These are phyloP conservation scores for Globisporangium cystogenes DNA, from an alignment of 352 stramenopile genomes.

Conservation along the genomic window DNA sequence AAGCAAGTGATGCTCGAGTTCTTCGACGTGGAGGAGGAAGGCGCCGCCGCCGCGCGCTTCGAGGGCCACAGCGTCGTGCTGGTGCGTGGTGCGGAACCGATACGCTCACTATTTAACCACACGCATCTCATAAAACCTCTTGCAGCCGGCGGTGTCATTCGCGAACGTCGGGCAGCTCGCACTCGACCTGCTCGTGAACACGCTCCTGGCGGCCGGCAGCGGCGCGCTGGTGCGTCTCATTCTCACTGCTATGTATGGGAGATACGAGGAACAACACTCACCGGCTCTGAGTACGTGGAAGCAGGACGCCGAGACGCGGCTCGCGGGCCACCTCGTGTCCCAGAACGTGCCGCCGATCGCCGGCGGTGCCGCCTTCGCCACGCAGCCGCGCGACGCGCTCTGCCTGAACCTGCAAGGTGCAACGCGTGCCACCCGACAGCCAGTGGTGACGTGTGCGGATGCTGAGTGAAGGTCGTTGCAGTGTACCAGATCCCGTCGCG, in stretches of 20 bases:
- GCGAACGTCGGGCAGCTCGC: constrained; percentile 80
- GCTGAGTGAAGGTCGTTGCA: constrained; percentile 8
- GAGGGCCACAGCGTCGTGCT: constrained; percentile 47
- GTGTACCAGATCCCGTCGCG: constrained; percentile 58
- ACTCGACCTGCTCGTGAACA: constrained; percentile 75
- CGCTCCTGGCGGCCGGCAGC: constrained; percentile 43
- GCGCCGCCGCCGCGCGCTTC: constrained; percentile 27
- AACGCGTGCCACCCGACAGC: too few relatives aligned
- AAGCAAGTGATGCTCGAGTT: constrained; percentile 9
- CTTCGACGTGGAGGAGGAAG: not conserved
- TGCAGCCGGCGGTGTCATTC: constrained; percentile 73
- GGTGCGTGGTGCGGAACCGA: too few relatives aligned
- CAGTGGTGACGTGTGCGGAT: not conserved
- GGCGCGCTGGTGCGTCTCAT: constrained; percentile 28
- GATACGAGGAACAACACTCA: too few relatives aligned
- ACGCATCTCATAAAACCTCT: not conserved
- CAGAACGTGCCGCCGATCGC: constrained; percentile 55
- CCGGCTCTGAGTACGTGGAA: too few relatives aligned
- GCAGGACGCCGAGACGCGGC: constrained; percentile 29
- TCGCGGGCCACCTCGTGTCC: constrained; percentile 53
- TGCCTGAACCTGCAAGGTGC: constrained; percentile 76
- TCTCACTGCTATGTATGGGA: not conserved
- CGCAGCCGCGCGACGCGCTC: constrained; percentile 33
- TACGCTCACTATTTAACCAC: too few relatives aligned
- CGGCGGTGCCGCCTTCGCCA: constrained; percentile 44